Base-by-base conservation (phyloP, 2,329 filamentous ascomycete genomes). In the Colletotrichum sp. region DNA sequence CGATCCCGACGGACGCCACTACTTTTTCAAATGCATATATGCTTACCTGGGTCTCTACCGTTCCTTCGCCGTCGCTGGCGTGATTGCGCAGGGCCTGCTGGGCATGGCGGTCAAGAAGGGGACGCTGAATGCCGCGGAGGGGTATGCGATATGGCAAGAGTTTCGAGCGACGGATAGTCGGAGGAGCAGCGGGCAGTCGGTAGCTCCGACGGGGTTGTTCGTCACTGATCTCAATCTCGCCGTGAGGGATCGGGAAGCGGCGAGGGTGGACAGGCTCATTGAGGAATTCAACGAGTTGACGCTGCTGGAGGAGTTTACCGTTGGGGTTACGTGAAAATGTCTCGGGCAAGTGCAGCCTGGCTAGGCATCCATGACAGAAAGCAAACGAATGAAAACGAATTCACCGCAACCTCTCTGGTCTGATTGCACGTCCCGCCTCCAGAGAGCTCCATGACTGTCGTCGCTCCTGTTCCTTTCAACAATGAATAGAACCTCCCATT, bases 21-120 rank as follows among this genome's bases (percentile, higher is more conserved):
- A 87, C 68, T 79, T 87, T 6, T 74, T 84, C 3, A 78, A 86
- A 4, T 87, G 85, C 34, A 76, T 87, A 7, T 83, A 86, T 66
- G 83, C 81, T 3, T 87, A 87, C 66, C 80, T 84, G 18, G 78
- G 80, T 18, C 80, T 87, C 7, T 80, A 82, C 15, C 80, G 80
- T 7, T 81, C 83, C 2, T 87, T 82, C 71, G 82, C 82, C 2
- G 82, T 87, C 6, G 82, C 84, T 12, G 81, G 84, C 52, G 78
- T 82, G 3, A 83, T 86, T n/a, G 80, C 79, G 4, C 80, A 80
- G 16, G 83, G 83, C 7, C 74, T 87, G 8, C 77, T 87, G 4
- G 81, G 83, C 3, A 84, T 87, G 83, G 81, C 81, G 5, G 77
- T 87, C 30, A 78, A 82, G 10, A 80, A 84, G 34, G 82, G 81